phyloP scores from a whole-genome alignment of 1,139 yeast species.

The Groenewaldozyma auringiensis region DNA sequence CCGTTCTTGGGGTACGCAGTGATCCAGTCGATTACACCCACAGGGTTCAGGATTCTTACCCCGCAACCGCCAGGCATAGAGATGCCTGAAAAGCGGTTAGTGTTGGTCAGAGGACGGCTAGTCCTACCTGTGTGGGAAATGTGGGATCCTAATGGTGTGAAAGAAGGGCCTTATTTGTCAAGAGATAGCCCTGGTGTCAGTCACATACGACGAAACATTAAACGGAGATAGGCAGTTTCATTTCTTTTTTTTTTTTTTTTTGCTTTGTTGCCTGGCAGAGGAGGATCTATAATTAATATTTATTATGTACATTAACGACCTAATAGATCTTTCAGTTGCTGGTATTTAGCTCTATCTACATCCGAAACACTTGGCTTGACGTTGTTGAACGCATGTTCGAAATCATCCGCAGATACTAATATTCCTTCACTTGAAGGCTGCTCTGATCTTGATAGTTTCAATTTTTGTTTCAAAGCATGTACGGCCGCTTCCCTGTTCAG shows the following conservation, averaged over 20 bases:
- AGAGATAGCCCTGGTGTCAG: slow-evolving; percentile 39
- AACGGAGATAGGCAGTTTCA: slow-evolving; percentile 11
- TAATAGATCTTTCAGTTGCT: slow-evolving; percentile 27
- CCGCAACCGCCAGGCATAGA: slow-evolving; percentile 33
- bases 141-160: slow-evolving; percentile 18
- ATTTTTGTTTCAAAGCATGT: slow-evolving; percentile 57
- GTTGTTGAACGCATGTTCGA: slow-evolving; percentile 57
- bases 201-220: slow-evolving; percentile 49
- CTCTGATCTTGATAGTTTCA: slow-evolving; percentile 27
- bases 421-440: slow-evolving; percentile 26
- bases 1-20: slow-evolving; percentile 28
- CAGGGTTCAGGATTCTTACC: slow-evolving; percentile 48
- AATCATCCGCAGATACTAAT: slow-evolving; percentile 51
- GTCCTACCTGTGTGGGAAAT: slow-evolving; percentile 48
- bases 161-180: slow-evolving; percentile 31
- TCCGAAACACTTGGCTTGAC: slow-evolving; percentile 92
- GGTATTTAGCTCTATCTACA: slow-evolving; percentile 71
- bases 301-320: slow-evolving; percentile 6
- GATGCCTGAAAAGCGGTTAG: slow-evolving; percentile 20
- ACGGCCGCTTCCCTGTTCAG: slow-evolving; percentile 91
- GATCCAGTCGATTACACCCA: slow-evolving; percentile 41
- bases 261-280: too few relatives aligned
- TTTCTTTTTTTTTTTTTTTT: too few relatives aligned
- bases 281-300: too few relatives aligned
- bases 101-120: slow-evolving; percentile 59